Conservation (phyloP, 805 yeast genomes). For the Saccharomyces mikatae region DNA sequence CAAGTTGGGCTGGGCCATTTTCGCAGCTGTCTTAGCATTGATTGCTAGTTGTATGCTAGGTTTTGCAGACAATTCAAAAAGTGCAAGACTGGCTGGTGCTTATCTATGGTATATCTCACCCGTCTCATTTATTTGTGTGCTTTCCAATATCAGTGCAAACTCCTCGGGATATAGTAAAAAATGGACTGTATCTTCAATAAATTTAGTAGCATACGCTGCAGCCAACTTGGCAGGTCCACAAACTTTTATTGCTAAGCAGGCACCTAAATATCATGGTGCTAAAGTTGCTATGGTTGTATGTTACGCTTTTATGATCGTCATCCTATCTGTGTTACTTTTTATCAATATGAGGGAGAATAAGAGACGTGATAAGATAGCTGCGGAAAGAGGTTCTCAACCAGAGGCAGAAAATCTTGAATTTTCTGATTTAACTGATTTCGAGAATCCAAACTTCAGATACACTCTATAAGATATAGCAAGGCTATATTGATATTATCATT, state of each 20-base stretch:
- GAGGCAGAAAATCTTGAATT: conserved; percentile 28
- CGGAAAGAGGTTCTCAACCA: conserved; percentile 19
- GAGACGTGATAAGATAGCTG: conserved; percentile 31
- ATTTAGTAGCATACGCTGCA: conserved; percentile 56
- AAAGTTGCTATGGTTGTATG: conserved; percentile 45
- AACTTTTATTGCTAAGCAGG: conserved; percentile 48
- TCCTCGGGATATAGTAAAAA: conserved; percentile 74
- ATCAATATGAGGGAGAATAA: conserved; percentile 34
- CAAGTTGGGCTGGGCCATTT: conserved; percentile 29
- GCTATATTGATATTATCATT: neutral
- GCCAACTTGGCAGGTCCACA: conserved; percentile 72
- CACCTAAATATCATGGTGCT: conserved; percentile 53
- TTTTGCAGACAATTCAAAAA: conserved; percentile 30
- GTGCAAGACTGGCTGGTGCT: conserved; percentile 35
- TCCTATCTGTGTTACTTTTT: conserved; percentile 26
- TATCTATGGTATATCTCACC: conserved; percentile 31
- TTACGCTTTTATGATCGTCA: conserved; percentile 35
- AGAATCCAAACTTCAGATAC: conserved; percentile 37
- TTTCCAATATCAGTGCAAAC: conserved; percentile 37
- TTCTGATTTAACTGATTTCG: conserved; percentile 39
- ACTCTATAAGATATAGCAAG: conserved; percentile 3
- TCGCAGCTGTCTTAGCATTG: conserved; percentile 27
- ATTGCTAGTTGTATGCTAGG: conserved; percentile 38
- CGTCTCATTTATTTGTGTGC: conserved; percentile 30
- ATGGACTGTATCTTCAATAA: conserved; percentile 48